phyloP scores from a whole-genome alignment of 2,329 filamentous ascomycete species.

The Thermoascus crustaceus region DNA sequence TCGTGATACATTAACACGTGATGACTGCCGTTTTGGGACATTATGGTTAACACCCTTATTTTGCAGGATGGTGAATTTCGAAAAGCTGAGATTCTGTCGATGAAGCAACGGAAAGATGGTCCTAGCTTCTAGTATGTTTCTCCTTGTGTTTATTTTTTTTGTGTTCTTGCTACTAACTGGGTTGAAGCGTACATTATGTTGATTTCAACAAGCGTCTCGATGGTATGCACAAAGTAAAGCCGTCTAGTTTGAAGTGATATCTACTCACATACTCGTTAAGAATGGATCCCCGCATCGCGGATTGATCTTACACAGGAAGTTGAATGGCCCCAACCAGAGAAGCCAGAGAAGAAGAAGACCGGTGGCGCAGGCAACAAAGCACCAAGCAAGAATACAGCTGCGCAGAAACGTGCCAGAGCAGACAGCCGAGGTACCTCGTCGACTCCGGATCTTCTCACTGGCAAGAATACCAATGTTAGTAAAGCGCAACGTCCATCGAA shows the following conservation, averaged over 20 bases:
- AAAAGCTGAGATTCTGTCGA: conserved; percentile 93
- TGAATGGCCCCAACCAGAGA: conserved; percentile 91
- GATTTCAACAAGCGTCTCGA: conserved; percentile 89
- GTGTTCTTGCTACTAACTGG: conserved; percentile 11
- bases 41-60: conserved; percentile 9
- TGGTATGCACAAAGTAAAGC: conserved; percentile 22
- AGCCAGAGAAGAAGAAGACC: conserved; percentile 78
- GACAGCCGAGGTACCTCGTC: conserved; percentile 48
- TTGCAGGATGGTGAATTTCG: conserved; percentile 71
- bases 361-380: conserved; percentile 44
- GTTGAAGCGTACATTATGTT: conserved; percentile 72
- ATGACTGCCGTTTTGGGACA: conserved; percentile 9
- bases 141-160: conserved; percentile 1
- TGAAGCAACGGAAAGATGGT: conserved; percentile 79
- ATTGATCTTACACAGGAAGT: conserved; percentile 87
- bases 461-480: conserved; percentile 42
- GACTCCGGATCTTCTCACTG: conserved; percentile 45
- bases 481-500: conserved; percentile 44
- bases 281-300: conserved; percentile 78
- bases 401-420: conserved; percentile 44
- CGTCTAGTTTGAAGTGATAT: neutral
- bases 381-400: conserved; percentile 48
- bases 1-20: conserved; percentile 24
- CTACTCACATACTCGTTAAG: conserved; percentile 48
- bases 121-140: conserved; percentile 67